Base-by-base conservation (phyloP, 2,329 filamentous ascomycete species). In the Clonostachys solani region DNA sequence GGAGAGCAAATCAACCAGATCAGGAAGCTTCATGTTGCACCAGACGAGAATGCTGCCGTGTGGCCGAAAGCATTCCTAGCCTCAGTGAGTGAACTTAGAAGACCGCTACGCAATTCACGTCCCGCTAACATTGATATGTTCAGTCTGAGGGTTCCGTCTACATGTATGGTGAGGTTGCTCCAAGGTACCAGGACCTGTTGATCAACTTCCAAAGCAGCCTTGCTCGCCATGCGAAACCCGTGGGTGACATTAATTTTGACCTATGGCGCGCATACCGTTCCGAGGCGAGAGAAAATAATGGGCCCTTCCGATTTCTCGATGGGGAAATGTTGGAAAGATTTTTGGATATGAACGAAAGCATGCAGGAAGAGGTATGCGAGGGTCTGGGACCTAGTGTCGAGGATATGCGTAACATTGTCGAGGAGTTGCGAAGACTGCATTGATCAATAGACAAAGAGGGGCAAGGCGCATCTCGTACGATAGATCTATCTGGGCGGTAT, bases 1-100 rank as follows among this genome's bases (percentile, higher is more conserved):
- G 92, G 94, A 2, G 92, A 99, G 64, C 90, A 94, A 80, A 89
- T 97, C 47, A 99, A 99, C 61, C 80, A 83, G 33, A 95, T 97
- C 47, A 80, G 86, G 18, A 81, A 81, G 29, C 80, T 97, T 16
- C 75, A 85, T 46, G 81, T 95, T 10, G 75, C 81, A 29, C 73
- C 82, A 4, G 77, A 76, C 16, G 71, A 81, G 34, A 83, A 77
- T 53, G 83, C 88, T 9, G 73, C 86, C 23, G 83, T 96, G 8
- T 72, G 86, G 8, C 92, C 94, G 0, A 83, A 81, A 58, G 94
- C 94, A 17, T 96, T 97, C 61, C 69, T 97, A 45, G 92, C 81
- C 49, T 97, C 94, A 46, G 92, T 92, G 78, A 71, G 86, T 66
- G 45, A 44, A 36, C 17, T 29, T 29, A 15, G 6, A 37, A 34